These are phyloP conservation scores for Naganishia onofrii DNA, from an alignment of 768 basidiomycete genomes.

Conservation along the genomic window DNA sequence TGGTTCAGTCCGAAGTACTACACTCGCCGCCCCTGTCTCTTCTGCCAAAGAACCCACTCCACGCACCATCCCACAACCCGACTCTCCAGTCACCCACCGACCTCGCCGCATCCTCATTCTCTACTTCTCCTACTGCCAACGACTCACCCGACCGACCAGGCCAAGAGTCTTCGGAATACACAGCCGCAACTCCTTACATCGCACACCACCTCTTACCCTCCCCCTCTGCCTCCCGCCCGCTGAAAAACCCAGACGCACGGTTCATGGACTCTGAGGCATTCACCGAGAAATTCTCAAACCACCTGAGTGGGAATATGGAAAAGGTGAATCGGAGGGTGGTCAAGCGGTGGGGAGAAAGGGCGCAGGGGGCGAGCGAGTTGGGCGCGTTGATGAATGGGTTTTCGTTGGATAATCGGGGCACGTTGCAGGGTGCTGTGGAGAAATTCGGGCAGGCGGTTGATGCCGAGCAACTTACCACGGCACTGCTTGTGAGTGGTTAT, in stretches of 20 bases:
- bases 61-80: conserved; percentile 91
- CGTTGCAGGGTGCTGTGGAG: conserved; percentile 68
- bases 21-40: conserved; percentile 87
- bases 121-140: conserved; percentile 31
- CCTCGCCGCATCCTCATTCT: conserved; percentile 18
- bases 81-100: conserved; percentile 54
- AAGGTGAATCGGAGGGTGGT: conserved; percentile 87
- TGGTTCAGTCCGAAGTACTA: conserved; percentile 74
- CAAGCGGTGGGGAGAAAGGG: conserved; percentile 91
- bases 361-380: conserved; percentile 83
- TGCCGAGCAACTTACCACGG: conserved; percentile 86
- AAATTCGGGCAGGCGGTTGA: conserved; percentile 96
- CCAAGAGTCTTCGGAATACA: conserved; percentile 12
- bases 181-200: conserved; percentile 38
- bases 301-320: conserved; percentile 89
- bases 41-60: conserved; percentile 91
- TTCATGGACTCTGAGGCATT: conserved; percentile 95
- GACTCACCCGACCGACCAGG: conserved; percentile 18
- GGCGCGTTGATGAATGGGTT: conserved; percentile 90
- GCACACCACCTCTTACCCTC: conserved; percentile 65
- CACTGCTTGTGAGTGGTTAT: conserved; percentile 78
- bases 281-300: conserved; percentile 89
- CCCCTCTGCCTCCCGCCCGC: conserved; percentile 79
- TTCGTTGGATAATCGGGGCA: conserved; percentile 75
- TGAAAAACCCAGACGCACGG: conserved; percentile 89